Conservation (phyloP, 306 rosid species). For the Abrus precatorius region DNA sequence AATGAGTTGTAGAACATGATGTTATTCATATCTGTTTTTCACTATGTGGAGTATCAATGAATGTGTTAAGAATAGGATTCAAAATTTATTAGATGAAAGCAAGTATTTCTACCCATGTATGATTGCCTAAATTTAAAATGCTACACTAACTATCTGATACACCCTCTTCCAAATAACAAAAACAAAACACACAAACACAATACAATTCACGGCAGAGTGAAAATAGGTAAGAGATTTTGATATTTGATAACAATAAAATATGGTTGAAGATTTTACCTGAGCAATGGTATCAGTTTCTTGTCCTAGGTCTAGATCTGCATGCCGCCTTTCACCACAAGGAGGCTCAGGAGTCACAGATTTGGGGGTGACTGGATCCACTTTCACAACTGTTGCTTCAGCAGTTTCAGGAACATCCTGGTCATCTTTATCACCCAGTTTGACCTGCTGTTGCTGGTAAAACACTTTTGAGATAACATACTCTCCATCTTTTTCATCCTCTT, state of each 20-base stretch:
- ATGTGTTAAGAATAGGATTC: neutral
- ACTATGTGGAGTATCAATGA: neutral
- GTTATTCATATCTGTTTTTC: neutral
- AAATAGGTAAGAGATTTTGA: constrained; percentile 15
- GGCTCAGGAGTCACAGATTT: constrained; percentile 78
- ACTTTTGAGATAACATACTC: constrained; percentile 80
- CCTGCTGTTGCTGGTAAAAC: constrained; percentile 75
- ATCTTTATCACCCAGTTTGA: constrained; percentile 61
- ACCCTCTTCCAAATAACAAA: constrained; percentile 17
- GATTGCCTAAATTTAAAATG: neutral
- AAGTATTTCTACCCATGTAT: neutral
- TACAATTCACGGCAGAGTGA: neutral
- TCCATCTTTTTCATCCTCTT: constrained; percentile 80
- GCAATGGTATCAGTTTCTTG: constrained; percentile 45
- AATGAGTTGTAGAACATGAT: neutral
- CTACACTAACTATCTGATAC: neutral
- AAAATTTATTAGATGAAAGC: constrained; percentile 15
- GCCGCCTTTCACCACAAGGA: constrained; percentile 55
- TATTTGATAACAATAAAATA: constrained; percentile 27
- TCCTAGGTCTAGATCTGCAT: constrained; percentile 56
- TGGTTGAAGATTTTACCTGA: constrained; percentile 59
- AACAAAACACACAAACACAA: constrained; percentile 23
- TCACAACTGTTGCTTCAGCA: constrained; percentile 41
- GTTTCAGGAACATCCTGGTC: constrained; percentile 60
- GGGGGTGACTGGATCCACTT: constrained; percentile 83